Evolutionary conservation across 2,329 filamentous ascomycete species (phyloP).

Genomic region (Penicillium hordei): DNA sequence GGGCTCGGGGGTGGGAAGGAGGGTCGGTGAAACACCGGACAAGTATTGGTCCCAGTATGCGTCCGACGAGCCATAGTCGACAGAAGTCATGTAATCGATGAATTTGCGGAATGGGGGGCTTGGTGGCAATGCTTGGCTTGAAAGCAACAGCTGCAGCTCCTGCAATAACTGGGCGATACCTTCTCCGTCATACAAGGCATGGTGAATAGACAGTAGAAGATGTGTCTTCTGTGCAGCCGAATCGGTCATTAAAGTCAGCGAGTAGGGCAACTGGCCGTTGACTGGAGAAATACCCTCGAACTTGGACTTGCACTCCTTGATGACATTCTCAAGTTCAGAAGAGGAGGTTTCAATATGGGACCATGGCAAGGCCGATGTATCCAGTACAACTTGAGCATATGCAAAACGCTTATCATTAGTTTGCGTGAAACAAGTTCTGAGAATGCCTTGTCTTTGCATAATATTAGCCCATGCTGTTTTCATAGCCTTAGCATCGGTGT

Average conservation of each 20-base stretch:
- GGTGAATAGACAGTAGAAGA: constrained; percentile 62
- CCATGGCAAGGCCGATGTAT: constrained; percentile 49
- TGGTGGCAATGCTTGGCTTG: constrained; percentile 48
- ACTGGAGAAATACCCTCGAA: constrained; percentile 22
- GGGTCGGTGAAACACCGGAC: constrained; percentile 48
- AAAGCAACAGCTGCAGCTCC: constrained; percentile 65
- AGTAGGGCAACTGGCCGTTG: constrained; percentile 32
- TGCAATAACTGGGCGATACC: constrained; percentile 68
- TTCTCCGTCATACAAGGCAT: constrained; percentile 83
- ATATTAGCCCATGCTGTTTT: constrained; percentile 63
- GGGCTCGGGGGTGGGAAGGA: constrained; percentile 27
- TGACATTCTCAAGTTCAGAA: constrained; percentile 38
- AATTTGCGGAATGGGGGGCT: constrained; percentile 63
- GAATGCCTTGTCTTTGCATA: constrained; percentile 67
- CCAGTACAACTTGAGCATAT: constrained; percentile 70
- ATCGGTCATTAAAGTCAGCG: constrained; percentile 25
- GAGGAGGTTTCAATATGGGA: constrained; percentile 46
- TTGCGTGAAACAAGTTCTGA: constrained; percentile 72
- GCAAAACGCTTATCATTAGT: constrained; percentile 62
- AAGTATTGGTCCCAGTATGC: constrained; percentile 67
- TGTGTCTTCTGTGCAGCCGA: constrained; percentile 10
- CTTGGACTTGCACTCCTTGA: constrained; percentile 45
- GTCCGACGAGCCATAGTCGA: constrained; percentile 53
- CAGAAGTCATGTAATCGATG: constrained; percentile 56
- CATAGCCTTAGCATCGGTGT: constrained; percentile 52